Percentiles rank a stretch among this genome's conserved stretches.
phyloP scores from a whole-genome alignment of 169 alveolate genomes.

The Cyclospora cayetanensis region DNA sequence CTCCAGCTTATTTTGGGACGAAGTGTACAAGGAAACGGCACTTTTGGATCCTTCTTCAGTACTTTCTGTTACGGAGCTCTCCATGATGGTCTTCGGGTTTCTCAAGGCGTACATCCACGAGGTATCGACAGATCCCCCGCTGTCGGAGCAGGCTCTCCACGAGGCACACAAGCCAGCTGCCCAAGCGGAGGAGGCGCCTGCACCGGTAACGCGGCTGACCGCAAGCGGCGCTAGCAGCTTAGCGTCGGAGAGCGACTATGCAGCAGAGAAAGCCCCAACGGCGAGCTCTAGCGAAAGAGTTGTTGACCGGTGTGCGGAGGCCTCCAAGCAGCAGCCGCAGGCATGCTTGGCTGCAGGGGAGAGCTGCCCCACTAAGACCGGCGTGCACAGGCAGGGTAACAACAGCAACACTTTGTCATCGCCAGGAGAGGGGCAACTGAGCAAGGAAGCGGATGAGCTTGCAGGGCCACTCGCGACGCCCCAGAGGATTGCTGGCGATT shows the following conservation, averaged over 20 bases:
- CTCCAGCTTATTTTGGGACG: constrained; percentile 68
- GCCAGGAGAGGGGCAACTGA: too few species aligned
- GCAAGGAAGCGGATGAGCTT: too few species aligned
- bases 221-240: background rate
- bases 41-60: background rate
- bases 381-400: too few species aligned
- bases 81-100: constrained; percentile 70
- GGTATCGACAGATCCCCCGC: background rate
- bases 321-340: too few species aligned
- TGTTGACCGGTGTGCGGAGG: too few species aligned
- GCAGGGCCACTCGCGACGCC: too few species aligned
- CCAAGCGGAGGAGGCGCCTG: background rate
- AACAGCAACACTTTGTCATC: too few species aligned
- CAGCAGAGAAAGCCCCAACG: too few species aligned
- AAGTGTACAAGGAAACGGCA: constrained; percentile 58
- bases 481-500: too few species aligned
- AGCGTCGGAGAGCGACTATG: background rate
- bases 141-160: background rate
- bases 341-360: too few species aligned
- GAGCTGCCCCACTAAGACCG: too few species aligned
- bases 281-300: too few species aligned
- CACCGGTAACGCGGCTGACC: background rate
- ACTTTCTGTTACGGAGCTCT: constrained; percentile 65
- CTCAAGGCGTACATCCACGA: constrained; percentile 53
- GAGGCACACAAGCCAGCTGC: background rate